These are phyloP conservation scores for Eutrema yunnanense DNA, from an alignment of 345 rosid genomes.

Conservation along the genomic window DNA sequence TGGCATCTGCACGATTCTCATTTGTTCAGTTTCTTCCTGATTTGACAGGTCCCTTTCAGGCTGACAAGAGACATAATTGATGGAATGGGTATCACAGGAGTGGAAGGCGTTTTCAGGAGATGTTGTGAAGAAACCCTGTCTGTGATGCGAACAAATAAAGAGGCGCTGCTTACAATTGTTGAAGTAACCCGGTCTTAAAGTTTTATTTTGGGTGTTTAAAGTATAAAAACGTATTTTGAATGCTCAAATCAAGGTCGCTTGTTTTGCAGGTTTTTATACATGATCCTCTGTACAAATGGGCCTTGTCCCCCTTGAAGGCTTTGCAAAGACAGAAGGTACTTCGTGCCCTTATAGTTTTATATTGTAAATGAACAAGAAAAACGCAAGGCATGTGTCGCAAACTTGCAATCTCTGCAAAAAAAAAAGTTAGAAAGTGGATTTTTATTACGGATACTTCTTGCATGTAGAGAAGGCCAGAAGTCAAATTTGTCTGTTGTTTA, in stretches of 20 bases:
- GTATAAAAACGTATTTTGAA: background rate
- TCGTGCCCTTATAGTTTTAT: background rate
- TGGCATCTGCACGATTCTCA: slow-evolving; percentile 9
- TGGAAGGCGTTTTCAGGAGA: slow-evolving; percentile 92
- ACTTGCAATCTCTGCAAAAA: background rate
- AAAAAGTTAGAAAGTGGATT: background rate
- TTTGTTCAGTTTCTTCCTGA: background rate
- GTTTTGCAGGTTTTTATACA: slow-evolving; percentile 88
- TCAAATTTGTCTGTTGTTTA: background rate
- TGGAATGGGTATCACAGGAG: slow-evolving; percentile 98
- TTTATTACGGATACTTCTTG: background rate
- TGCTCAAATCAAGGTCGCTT: slow-evolving; percentile 9
- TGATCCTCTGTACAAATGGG: slow-evolving; percentile 99
- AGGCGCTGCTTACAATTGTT: slow-evolving; percentile 86
- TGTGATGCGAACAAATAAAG: slow-evolving; percentile 96
- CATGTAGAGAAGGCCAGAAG: background rate
- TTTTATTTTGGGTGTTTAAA: background rate
- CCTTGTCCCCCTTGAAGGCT: slow-evolving; percentile 91
- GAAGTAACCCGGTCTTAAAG: slow-evolving; percentile 54
- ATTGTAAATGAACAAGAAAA: background rate
- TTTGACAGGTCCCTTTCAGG: slow-evolving; percentile 85
- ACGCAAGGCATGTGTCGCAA: background rate
- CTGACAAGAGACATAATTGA: slow-evolving; percentile 89
- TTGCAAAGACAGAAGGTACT: slow-evolving; percentile 98
- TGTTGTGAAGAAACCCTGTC: slow-evolving; percentile 95